phyloP scores from a whole-genome alignment of 148 eudicot species.

The Vaccinium myrtillus region DNA sequence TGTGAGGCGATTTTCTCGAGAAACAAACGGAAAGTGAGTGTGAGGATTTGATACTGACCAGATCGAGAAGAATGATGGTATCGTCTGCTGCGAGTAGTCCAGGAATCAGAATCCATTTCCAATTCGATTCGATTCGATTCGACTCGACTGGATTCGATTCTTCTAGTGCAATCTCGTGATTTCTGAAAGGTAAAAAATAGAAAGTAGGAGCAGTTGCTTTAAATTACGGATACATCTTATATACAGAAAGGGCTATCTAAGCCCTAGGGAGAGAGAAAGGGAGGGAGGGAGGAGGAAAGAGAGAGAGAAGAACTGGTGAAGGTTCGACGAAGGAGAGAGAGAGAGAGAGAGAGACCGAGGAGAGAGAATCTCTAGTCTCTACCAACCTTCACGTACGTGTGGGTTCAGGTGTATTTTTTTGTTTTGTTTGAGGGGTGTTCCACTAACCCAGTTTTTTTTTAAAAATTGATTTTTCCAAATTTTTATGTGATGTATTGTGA shows the following conservation, averaged over 20 bases:
- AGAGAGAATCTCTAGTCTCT: slow-evolving; percentile 15
- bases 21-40: slow-evolving; percentile 8
- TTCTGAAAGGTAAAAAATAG: neutral
- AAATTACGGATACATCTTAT: neutral
- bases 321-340: slow-evolving; percentile 15
- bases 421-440: neutral
- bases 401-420: neutral
- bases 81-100: slow-evolving; percentile 52
- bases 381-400: slow-evolving; percentile 27
- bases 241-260: neutral
- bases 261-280: neutral
- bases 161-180: neutral
- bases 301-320: neutral
- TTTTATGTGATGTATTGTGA: too few relatives aligned
- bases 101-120: slow-evolving; percentile 58
- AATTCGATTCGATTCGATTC: neutral
- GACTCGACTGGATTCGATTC: neutral
- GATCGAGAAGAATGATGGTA: slow-evolving; percentile 51
- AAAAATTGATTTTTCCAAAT: accelerated
- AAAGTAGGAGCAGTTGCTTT: neutral
- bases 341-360: slow-evolving; percentile 18
- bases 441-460: too few relatives aligned
- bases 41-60: slow-evolving; percentile 25
- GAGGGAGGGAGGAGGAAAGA: slow-evolving; percentile 16
- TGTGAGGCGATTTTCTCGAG: neutral